Percentiles rank a stretch among this genome's conserved stretches.
Evolutionary conservation across 805 yeast genomes (phyloP).

Genomic region (Debaryomyces prosopidis): DNA sequence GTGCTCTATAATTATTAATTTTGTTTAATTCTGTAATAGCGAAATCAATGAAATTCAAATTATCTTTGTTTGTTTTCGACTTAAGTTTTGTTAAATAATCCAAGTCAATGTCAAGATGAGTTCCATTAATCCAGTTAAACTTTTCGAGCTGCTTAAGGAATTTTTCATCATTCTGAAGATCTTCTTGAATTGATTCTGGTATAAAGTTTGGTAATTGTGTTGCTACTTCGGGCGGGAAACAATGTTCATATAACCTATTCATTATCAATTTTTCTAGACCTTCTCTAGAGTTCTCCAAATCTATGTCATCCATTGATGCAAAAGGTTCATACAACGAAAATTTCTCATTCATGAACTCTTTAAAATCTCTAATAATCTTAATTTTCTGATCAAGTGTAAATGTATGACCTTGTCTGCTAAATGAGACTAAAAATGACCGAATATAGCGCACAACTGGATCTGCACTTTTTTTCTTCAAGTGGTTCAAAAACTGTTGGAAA

Average conservation of each 20-base stretch:
- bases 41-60: conserved; percentile 48
- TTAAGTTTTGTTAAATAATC: conserved; percentile 37
- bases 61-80: conserved; percentile 25
- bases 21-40: conserved; percentile 77
- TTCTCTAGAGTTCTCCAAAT: conserved; percentile 72
- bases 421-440: conserved; percentile 79
- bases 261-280: conserved; percentile 91
- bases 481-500: conserved; percentile 75
- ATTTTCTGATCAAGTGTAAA: conserved; percentile 80
- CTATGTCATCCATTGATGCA: conserved; percentile 54
- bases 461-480: conserved; percentile 71
- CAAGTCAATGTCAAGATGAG: conserved; percentile 73
- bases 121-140: conserved; percentile 70
- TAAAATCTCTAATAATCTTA: conserved; percentile 76
- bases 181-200: conserved; percentile 53
- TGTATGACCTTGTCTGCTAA: conserved; percentile 52
- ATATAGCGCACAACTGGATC: conserved; percentile 88
- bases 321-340: conserved; percentile 72
- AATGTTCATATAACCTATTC: conserved; percentile 77
- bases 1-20: conserved; percentile 83
- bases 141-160: conserved; percentile 55
- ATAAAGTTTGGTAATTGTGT: conserved; percentile 18
- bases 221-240: conserved; percentile 77
- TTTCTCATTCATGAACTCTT: conserved; percentile 65
- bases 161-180: conserved; percentile 57